Base-by-base conservation (phyloP, 805 yeast species). In the Sugiyamaella americana region DNA sequence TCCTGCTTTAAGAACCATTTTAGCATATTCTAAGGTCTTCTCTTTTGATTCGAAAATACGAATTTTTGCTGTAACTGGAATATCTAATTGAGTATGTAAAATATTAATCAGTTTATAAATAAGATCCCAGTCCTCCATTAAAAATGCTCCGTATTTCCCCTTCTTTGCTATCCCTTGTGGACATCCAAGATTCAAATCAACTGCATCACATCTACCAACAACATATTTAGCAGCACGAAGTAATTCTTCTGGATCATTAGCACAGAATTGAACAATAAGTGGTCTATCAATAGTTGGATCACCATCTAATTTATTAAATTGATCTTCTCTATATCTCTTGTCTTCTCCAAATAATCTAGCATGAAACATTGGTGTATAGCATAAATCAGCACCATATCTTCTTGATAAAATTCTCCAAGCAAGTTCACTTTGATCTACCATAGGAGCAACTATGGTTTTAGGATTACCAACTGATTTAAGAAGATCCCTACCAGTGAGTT, bases 341-440 rank as follows among this genome's bases (percentile, higher is more conserved):
- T 82, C 83, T 2, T 85, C 84, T 21, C 94, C 94, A 67, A 93
- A 93, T 34, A 89, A 67, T 41, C 88, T 73, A 2, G 98, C 95
- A 65, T 93, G 98, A 54, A 84, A 77, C 99, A 93, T 93, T 2
- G 99, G 99, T 0, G 98, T 86, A 59, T 91, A 93, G 59, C 96
- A 87, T 29, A 93, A 69, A 2, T 88, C 87, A 0, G 98, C 98
- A 2, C 99, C 99, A 58, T 89, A 83, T 49, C 75, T 72, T 47
- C 98, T 74, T 2, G 95, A 84, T 13, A 93, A 69, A 16, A 86
- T 75, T 53, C 99, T 73, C 98, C 98, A 93, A 1, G 95, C 98
- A 17, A 93, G 72, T 60, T 93, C 99, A 2, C 91, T 81, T 55
- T 88, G 97, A 64, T 93, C 99, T 17, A 93, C 99, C 97, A 93